Evolutionary conservation across 805 yeast species (phyloP).

Genomic region (Tetrapisispora iriomotensis): DNA sequence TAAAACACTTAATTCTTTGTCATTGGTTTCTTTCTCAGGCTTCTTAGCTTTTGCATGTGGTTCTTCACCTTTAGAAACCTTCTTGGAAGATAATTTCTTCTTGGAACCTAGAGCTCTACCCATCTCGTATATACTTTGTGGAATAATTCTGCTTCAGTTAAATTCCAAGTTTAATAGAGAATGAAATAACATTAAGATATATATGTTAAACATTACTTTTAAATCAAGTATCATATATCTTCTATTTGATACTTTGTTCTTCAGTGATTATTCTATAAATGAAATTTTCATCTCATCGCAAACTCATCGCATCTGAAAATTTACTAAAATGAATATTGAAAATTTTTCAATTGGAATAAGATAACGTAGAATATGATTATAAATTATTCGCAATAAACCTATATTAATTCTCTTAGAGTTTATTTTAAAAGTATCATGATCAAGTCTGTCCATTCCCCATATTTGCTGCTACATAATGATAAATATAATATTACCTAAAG

Average conservation of each 20-base stretch:
- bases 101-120: constrained; percentile 33
- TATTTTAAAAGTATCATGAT: too few species aligned
- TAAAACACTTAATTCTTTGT: constrained; percentile 11
- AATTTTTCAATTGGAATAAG: constrained; percentile 1
- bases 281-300: constrained; percentile 23
- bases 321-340: background rate
- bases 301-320: constrained; percentile 1
- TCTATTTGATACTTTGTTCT: too few species aligned
- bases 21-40: constrained; percentile 7
- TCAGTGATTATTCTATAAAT: too few species aligned
- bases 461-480: too few species aligned
- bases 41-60: background rate
- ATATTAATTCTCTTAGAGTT: too few species aligned
- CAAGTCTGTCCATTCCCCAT: too few species aligned
- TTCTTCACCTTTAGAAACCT: background rate
- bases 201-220: background rate
- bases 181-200: too few species aligned
- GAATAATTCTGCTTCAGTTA: too few species aligned
- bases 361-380: background rate
- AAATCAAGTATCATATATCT: background rate
- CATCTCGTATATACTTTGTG: constrained; percentile 41
- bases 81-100: too few species aligned
- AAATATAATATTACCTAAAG: too few species aligned
- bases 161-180: too few species aligned
- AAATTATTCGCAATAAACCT: too few species aligned